Evolutionary conservation across 2,329 filamentous ascomycete species (phyloP), one percentile per base, ranked within the genome.

Genomic region (Biscogniauxia sp.): DNA sequence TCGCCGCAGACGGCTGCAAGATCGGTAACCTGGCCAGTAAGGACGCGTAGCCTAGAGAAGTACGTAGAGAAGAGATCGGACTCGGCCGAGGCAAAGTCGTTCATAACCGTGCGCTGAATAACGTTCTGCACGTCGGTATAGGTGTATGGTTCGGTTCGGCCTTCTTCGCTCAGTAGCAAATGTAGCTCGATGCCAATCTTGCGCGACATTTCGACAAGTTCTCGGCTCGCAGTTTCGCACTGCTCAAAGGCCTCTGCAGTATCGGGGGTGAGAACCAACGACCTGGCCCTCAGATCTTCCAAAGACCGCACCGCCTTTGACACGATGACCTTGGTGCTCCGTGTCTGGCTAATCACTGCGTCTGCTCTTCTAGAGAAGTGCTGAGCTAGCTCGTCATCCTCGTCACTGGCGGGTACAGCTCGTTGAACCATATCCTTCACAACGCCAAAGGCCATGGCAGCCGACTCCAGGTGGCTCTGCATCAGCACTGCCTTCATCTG

Each of bases 241-340:
- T 84, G 82, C 67, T 91, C 88, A 72, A 97, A 95, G 0, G 82
- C 81, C 20, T 87, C 84, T 11, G 82, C 78, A 1, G 88, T 89
- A 41, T 92, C 87, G 2, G 85, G 84, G 26, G 85, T 82, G 49
- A 96, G 80, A 19, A 90, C 90, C 56, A 97, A 79, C 6, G 89
- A 93, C 55, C 93, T 82, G 2, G 86, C 82, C 73, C 88, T 88
- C 58, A 96, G 83, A 59, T 97, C 93, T 62, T 92, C 86, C 13
- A 97, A 78, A 19, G 90, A 87, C 56, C 90, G 86, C 51, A 91
- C 84, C 5, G 91, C 85, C 78, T 96, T 96, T 59, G 88, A 86
- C 54, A 90, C 86, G 54, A 94, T 83, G 37, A 97, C 91, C 80
- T 96, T 97, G 59, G 89, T 85, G 72, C 90, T 93, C 62, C 93